Percentiles rank a stretch among this genome's conserved stretches.
Conservation (phyloP, 176 grass and related monocot species). For the Cymbopogon citratus region DNA sequence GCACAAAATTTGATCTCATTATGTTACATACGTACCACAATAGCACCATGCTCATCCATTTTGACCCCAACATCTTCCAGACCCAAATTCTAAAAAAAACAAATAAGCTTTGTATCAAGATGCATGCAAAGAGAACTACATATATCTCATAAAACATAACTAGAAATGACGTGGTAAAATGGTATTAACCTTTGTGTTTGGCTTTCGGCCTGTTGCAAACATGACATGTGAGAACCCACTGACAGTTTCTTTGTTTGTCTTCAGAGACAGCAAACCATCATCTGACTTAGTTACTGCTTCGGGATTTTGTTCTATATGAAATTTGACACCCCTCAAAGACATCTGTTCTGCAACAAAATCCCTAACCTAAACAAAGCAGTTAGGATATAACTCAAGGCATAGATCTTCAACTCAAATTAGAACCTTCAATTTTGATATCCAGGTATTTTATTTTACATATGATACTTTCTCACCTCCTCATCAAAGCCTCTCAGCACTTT, state of each 20-base stretch:
- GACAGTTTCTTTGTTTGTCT: constrained; percentile 52
- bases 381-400: constrained; percentile 1
- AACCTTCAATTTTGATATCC: background rate
- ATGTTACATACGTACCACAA: constrained; percentile 44
- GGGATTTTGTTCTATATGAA: constrained; percentile 63
- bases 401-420: background rate
- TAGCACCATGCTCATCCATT: constrained; percentile 56
- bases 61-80: constrained; percentile 64
- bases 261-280: constrained; percentile 51
- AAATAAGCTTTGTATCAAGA: constrained; percentile 6
- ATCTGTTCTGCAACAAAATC: constrained; percentile 75
- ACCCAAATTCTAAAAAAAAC: constrained; percentile 59
- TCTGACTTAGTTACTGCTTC: constrained; percentile 52
- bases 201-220: constrained; percentile 70
- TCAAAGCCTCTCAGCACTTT: no score
- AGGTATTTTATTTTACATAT: background rate
- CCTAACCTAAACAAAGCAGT: constrained; percentile 37
- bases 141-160: background rate
- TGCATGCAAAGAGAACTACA: background rate
- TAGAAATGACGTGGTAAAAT: background rate
- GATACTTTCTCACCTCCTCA: background rate
- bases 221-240: constrained; percentile 79
- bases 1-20: background rate
- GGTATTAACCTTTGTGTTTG: constrained; percentile 55
- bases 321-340: constrained; percentile 55